phyloP scores from a whole-genome alignment of 768 basidiomycete genomes.

The Lenzites betulinus region DNA sequence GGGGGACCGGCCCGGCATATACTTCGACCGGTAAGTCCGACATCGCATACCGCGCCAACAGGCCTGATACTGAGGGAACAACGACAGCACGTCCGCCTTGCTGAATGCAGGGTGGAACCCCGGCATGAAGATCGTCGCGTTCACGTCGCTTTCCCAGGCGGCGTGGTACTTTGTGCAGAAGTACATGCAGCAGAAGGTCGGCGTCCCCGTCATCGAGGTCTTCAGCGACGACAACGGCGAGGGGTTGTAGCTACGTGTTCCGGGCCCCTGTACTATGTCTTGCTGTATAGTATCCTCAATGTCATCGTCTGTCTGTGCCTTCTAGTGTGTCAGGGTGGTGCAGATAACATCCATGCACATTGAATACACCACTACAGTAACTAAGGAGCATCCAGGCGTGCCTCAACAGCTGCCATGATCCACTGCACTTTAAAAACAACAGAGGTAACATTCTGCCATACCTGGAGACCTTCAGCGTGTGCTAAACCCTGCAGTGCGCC shows the following conservation, averaged over 20 bases:
- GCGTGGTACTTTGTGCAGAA: not conserved
- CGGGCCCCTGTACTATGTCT: no score
- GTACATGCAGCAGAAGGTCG: not conserved
- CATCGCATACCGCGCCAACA: no score
- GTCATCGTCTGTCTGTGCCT: no score
- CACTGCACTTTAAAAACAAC: not conserved
- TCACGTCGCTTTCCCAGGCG: not conserved
- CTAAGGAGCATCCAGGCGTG: not conserved
- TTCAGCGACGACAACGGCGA: not conserved
- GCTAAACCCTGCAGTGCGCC: no score
- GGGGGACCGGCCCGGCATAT: no score
- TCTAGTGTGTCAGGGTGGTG: no score
- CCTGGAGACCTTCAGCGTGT: no score
- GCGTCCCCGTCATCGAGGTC: not conserved
- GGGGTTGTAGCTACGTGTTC: not conserved
- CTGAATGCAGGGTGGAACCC: not conserved
- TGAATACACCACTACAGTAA: not conserved
- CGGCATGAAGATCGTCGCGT: not conserved
- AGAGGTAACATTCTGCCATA: not conserved
- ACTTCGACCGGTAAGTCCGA: no score
- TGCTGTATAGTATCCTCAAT: no score
- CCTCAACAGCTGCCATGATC: not conserved
- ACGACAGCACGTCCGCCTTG: not conserved
- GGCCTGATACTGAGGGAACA: no score
- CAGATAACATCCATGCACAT: no score